These are phyloP conservation scores for Irpex sp. DNA, from an alignment of 1,284 basidiomycete species.

Conservation along the genomic window DNA sequence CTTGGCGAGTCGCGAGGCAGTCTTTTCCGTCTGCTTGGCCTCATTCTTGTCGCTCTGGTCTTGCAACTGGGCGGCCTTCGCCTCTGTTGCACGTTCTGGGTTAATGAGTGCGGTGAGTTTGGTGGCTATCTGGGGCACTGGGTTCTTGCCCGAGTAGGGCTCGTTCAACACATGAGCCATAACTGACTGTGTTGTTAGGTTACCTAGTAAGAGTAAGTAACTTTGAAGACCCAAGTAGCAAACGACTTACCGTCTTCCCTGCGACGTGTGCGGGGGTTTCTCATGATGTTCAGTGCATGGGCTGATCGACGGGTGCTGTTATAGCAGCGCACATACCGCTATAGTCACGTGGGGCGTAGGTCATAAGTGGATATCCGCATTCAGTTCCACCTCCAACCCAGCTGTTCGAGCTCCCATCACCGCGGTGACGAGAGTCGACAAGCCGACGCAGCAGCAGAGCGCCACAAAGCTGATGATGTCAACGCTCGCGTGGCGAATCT, in stretches of 20 bases:
- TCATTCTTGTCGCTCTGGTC: conserved; percentile 22
- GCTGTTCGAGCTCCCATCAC: background rate
- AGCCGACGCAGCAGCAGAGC: background rate
- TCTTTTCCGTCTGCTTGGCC: conserved; percentile 28
- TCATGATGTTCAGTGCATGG: background rate
- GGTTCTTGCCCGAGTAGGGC: conserved; percentile 33
- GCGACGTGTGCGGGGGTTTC: background rate
- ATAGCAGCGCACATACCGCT: background rate
- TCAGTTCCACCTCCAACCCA: background rate
- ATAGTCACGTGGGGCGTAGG: background rate
- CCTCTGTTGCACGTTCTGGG: conserved; percentile 28
- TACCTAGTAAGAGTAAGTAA: background rate
- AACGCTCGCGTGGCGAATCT: background rate
- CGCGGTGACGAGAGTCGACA: background rate
- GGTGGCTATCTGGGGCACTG: conserved; percentile 28
- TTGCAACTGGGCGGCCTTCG: conserved; percentile 28
- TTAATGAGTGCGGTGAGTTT: conserved; percentile 27
- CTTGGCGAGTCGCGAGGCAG: conserved; percentile 23
- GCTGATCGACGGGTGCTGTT: background rate
- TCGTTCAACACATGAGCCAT: conserved; percentile 28
- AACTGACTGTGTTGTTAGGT: background rate
- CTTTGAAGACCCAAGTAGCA: background rate
- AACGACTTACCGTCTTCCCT: background rate
- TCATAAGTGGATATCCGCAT: background rate
- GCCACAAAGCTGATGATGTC: background rate